Conservation (phyloP, 805 yeast species). For the Teunomyces cretensis region DNA sequence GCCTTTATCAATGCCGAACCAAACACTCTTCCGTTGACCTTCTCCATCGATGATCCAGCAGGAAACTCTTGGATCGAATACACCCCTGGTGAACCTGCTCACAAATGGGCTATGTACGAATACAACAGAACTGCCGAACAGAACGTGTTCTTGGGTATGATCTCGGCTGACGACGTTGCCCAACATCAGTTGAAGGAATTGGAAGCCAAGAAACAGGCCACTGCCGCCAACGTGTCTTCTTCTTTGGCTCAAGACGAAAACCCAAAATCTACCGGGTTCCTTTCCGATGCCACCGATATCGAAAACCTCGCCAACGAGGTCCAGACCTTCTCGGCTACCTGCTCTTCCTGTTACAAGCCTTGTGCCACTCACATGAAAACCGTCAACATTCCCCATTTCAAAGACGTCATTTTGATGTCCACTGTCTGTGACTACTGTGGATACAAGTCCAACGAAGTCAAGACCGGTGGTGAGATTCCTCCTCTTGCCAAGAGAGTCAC, state of each 20-base stretch:
- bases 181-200: conserved; percentile 47
- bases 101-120: conserved; percentile 85
- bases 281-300: conserved; percentile 73
- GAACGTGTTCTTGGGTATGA: conserved; percentile 77
- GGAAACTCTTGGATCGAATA: conserved; percentile 97
- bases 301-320: conserved; percentile 88
- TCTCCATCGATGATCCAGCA: conserved; percentile 86
- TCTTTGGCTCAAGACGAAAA: conserved; percentile 14
- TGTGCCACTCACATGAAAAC: conserved; percentile 96
- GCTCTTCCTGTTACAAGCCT: conserved; percentile 81
- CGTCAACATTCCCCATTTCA: conserved; percentile 95
- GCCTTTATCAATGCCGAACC: conserved; percentile 64
- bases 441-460: conserved; percentile 94
- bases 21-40: conserved; percentile 71
- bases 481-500: conserved; percentile 74
- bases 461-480: conserved; percentile 97
- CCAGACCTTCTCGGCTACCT: conserved; percentile 87
- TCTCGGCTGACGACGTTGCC: conserved; percentile 65
- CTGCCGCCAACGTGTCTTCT: conserved; percentile 32
- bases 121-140: conserved; percentile 87
- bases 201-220: conserved; percentile 42
- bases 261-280: conserved; percentile 52
- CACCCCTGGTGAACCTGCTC: conserved; percentile 81
- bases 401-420: conserved; percentile 95
- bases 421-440: conserved; percentile 93